A percentile compares a stretch with the other conserved stretches of the same genome.
phyloP scores from a whole-genome alignment of 257 asterid species.

The Ocimum tenuiflorum region DNA sequence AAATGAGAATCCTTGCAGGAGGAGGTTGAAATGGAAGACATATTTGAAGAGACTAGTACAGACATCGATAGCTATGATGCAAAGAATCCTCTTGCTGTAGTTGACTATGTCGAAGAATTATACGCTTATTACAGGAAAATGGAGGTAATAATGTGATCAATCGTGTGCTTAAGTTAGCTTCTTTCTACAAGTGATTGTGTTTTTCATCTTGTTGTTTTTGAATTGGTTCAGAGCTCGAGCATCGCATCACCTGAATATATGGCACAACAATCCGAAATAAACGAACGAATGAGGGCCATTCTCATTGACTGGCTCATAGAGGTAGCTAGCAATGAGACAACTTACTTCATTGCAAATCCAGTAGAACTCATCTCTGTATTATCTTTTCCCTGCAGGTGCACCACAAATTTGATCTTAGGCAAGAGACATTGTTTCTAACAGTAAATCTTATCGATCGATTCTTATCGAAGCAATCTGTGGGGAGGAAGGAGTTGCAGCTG shows the following conservation, averaged over 20 bases:
- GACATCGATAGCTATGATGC: slow-evolving; percentile 59
- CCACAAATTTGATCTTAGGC: slow-evolving; percentile 74
- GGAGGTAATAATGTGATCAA: slow-evolving; percentile 40
- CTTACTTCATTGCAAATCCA: not conserved
- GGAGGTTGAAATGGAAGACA: slow-evolving; percentile 17
- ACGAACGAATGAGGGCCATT: slow-evolving; percentile 68
- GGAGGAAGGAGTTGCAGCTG: slow-evolving; percentile 67
- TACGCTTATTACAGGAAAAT: slow-evolving; percentile 54
- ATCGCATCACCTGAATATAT: slow-evolving; percentile 57
- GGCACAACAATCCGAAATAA: slow-evolving; percentile 61
- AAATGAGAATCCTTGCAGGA: not conserved
- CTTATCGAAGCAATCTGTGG: slow-evolving; percentile 56
- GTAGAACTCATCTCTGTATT: not conserved
- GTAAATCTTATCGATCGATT: slow-evolving; percentile 65
- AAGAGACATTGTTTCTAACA: slow-evolving; percentile 60
- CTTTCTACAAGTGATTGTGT: not conserved
- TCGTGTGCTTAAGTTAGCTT: not conserved
- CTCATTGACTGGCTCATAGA: slow-evolving; percentile 20
- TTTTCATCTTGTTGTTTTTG: not conserved
- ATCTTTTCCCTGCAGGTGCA: slow-evolving; percentile 46
- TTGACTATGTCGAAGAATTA: slow-evolving; percentile 31
- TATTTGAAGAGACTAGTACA: slow-evolving; percentile 43
- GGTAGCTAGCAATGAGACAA: slow-evolving; percentile 23
- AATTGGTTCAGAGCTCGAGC: slow-evolving; percentile 38
- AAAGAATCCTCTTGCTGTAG: slow-evolving; percentile 42